Conservation (phyloP, 306 rosid species). For the Sophora flavescens region DNA sequence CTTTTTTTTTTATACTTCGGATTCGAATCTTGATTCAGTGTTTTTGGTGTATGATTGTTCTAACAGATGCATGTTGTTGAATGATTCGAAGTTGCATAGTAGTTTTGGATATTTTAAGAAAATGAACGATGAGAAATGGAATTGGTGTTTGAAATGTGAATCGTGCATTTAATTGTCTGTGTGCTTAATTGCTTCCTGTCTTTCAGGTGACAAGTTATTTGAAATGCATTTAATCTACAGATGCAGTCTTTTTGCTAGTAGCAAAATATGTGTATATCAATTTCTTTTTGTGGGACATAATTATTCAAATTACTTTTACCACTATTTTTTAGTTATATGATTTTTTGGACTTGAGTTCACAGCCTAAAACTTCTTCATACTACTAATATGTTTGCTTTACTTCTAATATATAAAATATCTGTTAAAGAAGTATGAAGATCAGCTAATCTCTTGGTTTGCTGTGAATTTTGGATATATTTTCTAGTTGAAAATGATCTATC, state of each 20-base stretch:
- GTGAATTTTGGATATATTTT: not conserved
- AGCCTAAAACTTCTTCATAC: not conserved
- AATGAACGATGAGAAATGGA: not conserved
- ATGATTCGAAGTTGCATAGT: not conserved
- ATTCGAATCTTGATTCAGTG: not conserved
- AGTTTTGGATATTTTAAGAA: not conserved
- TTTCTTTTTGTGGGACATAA: not conserved
- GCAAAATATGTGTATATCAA: not conserved
- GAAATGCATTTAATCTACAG: not conserved
- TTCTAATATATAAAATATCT: not conserved
- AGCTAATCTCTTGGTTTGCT: not conserved
- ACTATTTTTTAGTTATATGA: not conserved
- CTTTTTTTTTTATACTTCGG: not conserved
- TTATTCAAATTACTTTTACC: not conserved
- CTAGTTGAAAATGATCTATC: not conserved
- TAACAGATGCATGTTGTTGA: not conserved
- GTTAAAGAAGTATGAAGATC: not conserved
- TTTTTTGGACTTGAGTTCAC: not conserved
- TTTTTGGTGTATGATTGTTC: not conserved
- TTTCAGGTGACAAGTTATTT: not conserved
- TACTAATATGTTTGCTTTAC: not conserved
- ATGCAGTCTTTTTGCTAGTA: not conserved
- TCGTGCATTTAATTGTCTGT: not conserved
- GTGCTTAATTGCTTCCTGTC: not conserved
- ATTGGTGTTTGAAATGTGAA: not conserved